These are phyloP conservation scores for Exsudoporus frostii DNA, from an alignment of 768 basidiomycete genomes.

Conservation along the genomic window DNA sequence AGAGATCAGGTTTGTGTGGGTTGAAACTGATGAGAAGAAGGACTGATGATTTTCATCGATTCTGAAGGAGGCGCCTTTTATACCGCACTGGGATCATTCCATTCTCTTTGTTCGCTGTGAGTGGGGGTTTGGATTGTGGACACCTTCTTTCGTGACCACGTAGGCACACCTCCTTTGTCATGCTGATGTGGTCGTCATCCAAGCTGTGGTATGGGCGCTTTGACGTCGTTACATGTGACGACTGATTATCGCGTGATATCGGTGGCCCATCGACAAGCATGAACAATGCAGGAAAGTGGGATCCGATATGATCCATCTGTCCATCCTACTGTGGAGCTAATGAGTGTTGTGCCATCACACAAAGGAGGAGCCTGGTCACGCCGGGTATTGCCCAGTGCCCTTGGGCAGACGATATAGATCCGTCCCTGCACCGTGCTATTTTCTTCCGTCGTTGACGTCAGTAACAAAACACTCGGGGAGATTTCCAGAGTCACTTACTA, in stretches of 20 bases:
- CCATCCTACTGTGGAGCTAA: no score
- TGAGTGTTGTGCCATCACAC: background rate
- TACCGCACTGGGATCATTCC: background rate
- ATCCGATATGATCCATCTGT: background rate
- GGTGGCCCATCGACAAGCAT: background rate
- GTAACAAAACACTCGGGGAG: no score
- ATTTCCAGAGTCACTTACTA: no score
- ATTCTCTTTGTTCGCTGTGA: slow-evolving; percentile 5
- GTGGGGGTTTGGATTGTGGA: background rate
- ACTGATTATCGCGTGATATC: background rate
- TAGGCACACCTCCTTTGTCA: slow-evolving; percentile 3
- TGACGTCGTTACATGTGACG: background rate
- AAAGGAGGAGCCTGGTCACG: background rate
- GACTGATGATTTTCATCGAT: background rate
- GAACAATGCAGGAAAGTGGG: background rate
- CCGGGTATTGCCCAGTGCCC: background rate
- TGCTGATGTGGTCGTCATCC: background rate
- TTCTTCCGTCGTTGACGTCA: no score
- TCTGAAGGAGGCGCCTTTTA: slow-evolving; percentile 2
- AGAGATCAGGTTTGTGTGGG: background rate
- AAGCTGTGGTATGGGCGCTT: background rate
- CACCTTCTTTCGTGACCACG: background rate
- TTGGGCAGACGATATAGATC: background rate
- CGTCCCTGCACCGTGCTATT: background rate
- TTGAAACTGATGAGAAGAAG: background rate